Base-by-base conservation (phyloP, 202 grass and related monocot genomes). In the Setaria italica region DNA sequence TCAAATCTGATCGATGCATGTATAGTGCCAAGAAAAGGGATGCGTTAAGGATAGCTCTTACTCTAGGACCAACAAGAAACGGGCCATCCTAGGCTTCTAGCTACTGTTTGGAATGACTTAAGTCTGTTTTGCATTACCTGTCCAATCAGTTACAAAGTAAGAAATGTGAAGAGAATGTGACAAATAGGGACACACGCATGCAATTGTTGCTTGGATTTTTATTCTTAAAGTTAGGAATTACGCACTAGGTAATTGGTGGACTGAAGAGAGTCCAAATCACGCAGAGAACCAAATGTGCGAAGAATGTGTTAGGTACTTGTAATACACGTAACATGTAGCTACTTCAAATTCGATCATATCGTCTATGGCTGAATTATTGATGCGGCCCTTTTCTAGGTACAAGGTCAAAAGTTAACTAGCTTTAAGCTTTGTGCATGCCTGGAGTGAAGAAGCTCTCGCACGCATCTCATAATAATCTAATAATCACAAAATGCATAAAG, bases 361-460 rank as follows among this genome's bases (percentile, higher is more conserved):
- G 37, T 29, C 39, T 65, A 63, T 51, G 68, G 1, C 12, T 9
- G 3, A 79, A 77, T 81, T 41, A 35, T 76, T 81, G 45, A 47
- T 10, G 57, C 47, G 57, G 9, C 45, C 17, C 63, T 34, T 62
- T 82, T 30, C 43, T 82, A 21, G 35, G 46, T 37, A 72, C 32
- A 78, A 86, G 15, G 66, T 82, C 83, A 77, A 86, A 80, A 72
- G 45, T 77, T 67, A 84, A 60, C 57, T 58, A 78, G 70, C 58
- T 87, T 56, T 20, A 74, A 79, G 65, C 59, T 62, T 62, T 25
- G 43, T 42, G 53, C 50, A 20, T 42, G 10, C 57, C 35, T 55
- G 34, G 10, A 2, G 10, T 12, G 21, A 62, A 62, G 7, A 81
- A 56, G 51, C 21, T 53, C 49, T 43, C 17, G n/a, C 80, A 64